Evolutionary conservation across 1,139 yeast genomes (phyloP).

Genomic region (Candida tetrigidarum): DNA sequence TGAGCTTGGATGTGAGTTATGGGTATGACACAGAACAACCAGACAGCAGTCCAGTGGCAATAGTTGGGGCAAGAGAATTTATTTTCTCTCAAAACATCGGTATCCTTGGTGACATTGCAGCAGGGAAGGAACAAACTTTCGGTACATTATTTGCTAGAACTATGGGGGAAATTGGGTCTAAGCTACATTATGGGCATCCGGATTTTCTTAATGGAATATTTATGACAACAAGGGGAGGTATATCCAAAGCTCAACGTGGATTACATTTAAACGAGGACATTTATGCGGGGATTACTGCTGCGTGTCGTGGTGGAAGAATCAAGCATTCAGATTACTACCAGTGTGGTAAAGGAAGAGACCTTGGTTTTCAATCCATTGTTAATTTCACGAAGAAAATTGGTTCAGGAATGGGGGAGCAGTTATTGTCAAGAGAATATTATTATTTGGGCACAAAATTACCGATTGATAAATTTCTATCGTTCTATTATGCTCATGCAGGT

Average conservation of each 20-base stretch:
- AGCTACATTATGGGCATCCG: constrained; percentile 91
- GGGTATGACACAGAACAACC: constrained; percentile 37
- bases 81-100: constrained; percentile 88
- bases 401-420: constrained; percentile 95
- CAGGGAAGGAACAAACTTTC: constrained; percentile 92
- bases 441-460: constrained; percentile 82
- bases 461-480: constrained; percentile 77
- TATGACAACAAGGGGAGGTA: constrained; percentile 91
- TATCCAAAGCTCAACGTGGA: constrained; percentile 88
- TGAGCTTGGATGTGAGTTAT: constrained; percentile 32
- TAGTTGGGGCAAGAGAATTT: constrained; percentile 87
- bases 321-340: constrained; percentile 89
- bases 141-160: constrained; percentile 90
- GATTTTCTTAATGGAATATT: constrained; percentile 83
- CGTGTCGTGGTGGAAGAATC: constrained; percentile 81
- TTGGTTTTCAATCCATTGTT: constrained; percentile 83
- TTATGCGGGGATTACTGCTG: constrained; percentile 88
- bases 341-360: constrained; percentile 91
- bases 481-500: constrained; percentile 92
- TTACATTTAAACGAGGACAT: constrained; percentile 88
- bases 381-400: constrained; percentile 90
- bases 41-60: constrained; percentile 62
- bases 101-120: constrained; percentile 88
- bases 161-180: constrained; percentile 83
- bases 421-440: constrained; percentile 81